phyloP scores from a whole-genome alignment of 202 grass and related monocot genomes.

The Sporobolus alterniflorus region DNA sequence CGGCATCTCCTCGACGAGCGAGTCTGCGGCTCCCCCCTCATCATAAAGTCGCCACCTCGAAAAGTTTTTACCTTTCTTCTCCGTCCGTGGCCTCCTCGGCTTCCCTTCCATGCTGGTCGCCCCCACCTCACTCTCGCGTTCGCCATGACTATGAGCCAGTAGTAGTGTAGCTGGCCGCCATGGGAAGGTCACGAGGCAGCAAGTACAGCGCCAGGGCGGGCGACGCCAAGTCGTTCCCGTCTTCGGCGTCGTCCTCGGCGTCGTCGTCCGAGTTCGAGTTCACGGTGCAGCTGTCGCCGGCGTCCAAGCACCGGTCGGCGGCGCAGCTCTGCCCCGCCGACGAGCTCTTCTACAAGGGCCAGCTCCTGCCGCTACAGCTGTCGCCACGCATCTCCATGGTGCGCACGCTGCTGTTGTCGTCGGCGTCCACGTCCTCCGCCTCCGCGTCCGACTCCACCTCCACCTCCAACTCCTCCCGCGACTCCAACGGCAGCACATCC shows the following conservation, averaged over 20 bases:
- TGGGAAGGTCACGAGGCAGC: conserved; percentile 46
- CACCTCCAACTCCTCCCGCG: conserved; percentile 66
- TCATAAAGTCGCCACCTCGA: conserved; percentile 43
- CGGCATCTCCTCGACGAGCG: conserved; percentile 37
- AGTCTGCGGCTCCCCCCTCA: neutral
- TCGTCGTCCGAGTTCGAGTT: conserved; percentile 99
- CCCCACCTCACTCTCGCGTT: neutral
- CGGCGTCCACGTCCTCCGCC: conserved; percentile 75
- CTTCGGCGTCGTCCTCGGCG: conserved; percentile 70
- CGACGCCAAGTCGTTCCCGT: conserved; percentile 49
- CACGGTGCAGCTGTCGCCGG: conserved; percentile 82
- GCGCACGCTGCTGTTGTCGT: conserved; percentile 81
- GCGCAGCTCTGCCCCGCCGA: conserved; percentile 88
- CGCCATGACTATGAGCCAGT: conserved; percentile 49
- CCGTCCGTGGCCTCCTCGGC: neutral
- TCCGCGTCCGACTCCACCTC: conserved; percentile 67
- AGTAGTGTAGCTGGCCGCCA: conserved; percentile 7
- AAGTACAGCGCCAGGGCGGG: neutral
- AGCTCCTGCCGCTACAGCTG: conserved; percentile 95
- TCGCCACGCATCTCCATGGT: conserved; percentile 97
- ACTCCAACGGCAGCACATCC: conserved; percentile 97
- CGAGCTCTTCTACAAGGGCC: conserved; percentile 98
- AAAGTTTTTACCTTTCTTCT: conserved; percentile 49
- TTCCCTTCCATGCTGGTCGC: conserved; percentile 22
- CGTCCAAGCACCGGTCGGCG: conserved; percentile 69